Base-by-base conservation (phyloP, 306 rosid genomes). In the Boehmeria nivea region DNA sequence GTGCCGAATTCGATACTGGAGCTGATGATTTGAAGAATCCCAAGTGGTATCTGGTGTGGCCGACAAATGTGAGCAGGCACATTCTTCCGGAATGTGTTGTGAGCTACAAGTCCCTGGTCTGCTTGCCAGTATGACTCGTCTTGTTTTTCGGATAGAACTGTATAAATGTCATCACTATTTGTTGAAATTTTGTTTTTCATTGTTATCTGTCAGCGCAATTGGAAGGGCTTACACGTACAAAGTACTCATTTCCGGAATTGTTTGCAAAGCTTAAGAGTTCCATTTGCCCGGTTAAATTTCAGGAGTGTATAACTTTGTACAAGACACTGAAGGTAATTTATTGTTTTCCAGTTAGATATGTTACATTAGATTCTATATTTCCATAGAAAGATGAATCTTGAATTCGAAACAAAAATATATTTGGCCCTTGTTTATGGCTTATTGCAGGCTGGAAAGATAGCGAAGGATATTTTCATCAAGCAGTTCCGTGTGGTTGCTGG, bases 51-150 rank as follows among this genome's bases (percentile, higher is more conserved):
- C 70, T 77, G 12, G 77, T 85, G 16, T 85, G 94, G 94, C 55
- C 65, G 6, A 18, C 70, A 57, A 74, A 70, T 38, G 72, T 79
- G 68, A 82, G 83, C 58, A 70, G 67, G 37, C 82, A 74, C 42
- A 74, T 82, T 52, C 69, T 82, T 47, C 89, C 89, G 0, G 76
- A 64, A 61, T 77, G 74, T 66, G 80, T 85, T 43, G 78, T 85
- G 61, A 82, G 67, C 46, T 85, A 58, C 77, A 85, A 67, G 68
- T 53, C 81, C 13, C 50, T 69, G 19, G 31, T 18, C 49, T 12
- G 20, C 13, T 9, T 50, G 20, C 53, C 72, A 16, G 86, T 77
- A 53, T 49, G 36, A 11, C 37, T 14, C 17, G 0, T 24, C 57
- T 48, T 55, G 23, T 57, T 26, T 39, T 11, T 50, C 4, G 3